Percentiles rank a stretch among this genome's conserved stretches.
Evolutionary conservation across 116 monocot species (phyloP).

Genomic region (Posidonia oceanica): DNA sequence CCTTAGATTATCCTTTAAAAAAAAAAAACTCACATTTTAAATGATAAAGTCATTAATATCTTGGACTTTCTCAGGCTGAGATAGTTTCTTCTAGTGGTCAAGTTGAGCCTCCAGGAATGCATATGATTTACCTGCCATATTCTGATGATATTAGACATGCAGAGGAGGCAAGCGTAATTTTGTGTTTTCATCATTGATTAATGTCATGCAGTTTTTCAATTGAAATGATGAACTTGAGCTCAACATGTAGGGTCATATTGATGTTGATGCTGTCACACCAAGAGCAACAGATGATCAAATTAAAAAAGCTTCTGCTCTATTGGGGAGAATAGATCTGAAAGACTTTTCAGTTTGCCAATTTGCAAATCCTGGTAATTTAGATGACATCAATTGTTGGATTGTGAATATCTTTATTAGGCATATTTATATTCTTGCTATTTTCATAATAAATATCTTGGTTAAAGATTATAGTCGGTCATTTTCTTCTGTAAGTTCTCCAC

Average conservation of each 20-base stretch:
- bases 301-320: conserved; percentile 52
- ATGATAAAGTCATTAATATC: no score
- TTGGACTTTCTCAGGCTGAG: conserved; percentile 42
- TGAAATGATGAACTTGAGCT: not conserved
- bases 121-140: conserved; percentile 93
- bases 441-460: no score
- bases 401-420: not conserved
- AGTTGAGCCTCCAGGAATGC: conserved; percentile 93
- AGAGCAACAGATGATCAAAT: conserved; percentile 79
- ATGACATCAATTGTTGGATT: not conserved
- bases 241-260: conserved; percentile 26
- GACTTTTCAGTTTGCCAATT: conserved; percentile 86
- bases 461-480: no score
- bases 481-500: no score
- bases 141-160: conserved; percentile 85
- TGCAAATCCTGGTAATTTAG: conserved; percentile 70
- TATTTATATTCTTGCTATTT: not conserved
- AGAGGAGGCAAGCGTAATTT: conserved; percentile 50
- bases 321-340: conserved; percentile 65
- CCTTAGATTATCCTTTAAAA: no score
- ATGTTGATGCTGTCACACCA: conserved; percentile 21
- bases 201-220: not conserved
- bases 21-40: no score
- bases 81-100: conserved; percentile 59
- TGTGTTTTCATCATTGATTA: conserved; percentile 4